A percentile compares a stretch with the other conserved stretches of the same genome.
These are phyloP conservation scores for Kwoniella dendrophila DNA, from an alignment of 768 basidiomycete genomes.

Conservation along the genomic window DNA sequence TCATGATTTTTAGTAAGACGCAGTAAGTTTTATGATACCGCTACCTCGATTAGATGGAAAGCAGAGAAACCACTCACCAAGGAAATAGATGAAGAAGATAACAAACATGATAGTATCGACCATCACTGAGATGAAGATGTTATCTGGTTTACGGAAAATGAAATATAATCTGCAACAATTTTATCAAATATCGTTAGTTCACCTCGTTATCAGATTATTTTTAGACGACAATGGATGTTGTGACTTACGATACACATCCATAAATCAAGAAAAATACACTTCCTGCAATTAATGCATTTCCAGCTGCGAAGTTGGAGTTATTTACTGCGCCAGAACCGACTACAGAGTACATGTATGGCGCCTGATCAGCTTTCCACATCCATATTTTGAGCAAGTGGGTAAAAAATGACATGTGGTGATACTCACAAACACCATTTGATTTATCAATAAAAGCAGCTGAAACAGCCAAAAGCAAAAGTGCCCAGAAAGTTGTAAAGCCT, in stretches of 20 bases:
- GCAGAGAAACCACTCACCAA: conserved; percentile 47
- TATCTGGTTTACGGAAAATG: conserved; percentile 46
- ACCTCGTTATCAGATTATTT: neutral
- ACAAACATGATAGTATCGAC: conserved; percentile 69
- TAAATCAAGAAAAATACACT: conserved; percentile 35
- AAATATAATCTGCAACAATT: conserved; percentile 23
- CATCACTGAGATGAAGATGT: conserved; percentile 77
- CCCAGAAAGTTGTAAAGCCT: conserved; percentile 40
- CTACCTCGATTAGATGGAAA: neutral
- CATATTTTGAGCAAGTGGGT: neutral
- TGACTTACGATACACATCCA: conserved; percentile 30
- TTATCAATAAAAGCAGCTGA: conserved; percentile 31
- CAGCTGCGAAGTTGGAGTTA: conserved; percentile 30
- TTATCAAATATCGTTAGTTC: neutral
- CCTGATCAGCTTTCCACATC: conserved; percentile 3
- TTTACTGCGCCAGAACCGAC: conserved; percentile 21
- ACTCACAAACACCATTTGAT: conserved; percentile 15
- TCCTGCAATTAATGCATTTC: conserved; percentile 41
- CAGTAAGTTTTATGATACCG: too few relatives aligned
- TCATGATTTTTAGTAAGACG: neutral
- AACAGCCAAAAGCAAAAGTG: conserved; percentile 38
- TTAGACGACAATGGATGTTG: neutral
- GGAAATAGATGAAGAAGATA: conserved; percentile 63
- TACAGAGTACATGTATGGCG: neutral
- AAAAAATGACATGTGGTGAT: neutral